These are phyloP conservation scores for Penicillium sp. DNA, from an alignment of 2,329 filamentous ascomycete species.

Conservation along the genomic window DNA sequence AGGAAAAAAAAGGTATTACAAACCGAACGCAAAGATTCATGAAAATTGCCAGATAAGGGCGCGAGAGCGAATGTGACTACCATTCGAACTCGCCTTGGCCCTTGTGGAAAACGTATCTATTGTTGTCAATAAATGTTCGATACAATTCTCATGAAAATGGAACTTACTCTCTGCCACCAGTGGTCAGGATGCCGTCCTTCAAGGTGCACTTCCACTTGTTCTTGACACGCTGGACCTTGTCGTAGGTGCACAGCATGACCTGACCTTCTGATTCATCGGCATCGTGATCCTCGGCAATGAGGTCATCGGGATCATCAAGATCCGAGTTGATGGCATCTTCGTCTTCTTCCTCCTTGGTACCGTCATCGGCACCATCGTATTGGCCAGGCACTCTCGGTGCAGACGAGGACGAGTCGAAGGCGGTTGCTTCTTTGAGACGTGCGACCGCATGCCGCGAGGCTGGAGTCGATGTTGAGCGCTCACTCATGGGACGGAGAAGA, in stretches of 20 bases:
- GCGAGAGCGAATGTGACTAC: conserved; percentile 51
- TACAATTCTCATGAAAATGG: neutral
- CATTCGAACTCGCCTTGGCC: conserved; percentile 97
- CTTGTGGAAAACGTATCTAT: conserved; percentile 91
- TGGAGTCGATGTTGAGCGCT: conserved; percentile 35
- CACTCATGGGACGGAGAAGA: conserved; percentile 43
- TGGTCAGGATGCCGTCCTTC: conserved; percentile 92
- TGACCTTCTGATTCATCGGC: conserved; percentile 80
- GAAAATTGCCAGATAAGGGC: conserved; percentile 2
- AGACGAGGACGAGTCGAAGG: conserved; percentile 5
- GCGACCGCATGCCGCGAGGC: conserved; percentile 39
- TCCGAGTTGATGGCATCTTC: conserved; percentile 99
- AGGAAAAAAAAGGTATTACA: conserved; percentile 18
- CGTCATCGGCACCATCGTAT: conserved; percentile 57
- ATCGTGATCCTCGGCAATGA: conserved; percentile 77
- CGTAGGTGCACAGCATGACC: conserved; percentile 98
- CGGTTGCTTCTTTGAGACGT: conserved; percentile 4
- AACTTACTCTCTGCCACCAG: conserved; percentile 81
- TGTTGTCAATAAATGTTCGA: conserved; percentile 24
- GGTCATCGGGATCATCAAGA: conserved; percentile 90
- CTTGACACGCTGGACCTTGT: conserved; percentile 98
- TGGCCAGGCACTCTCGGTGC: conserved; percentile 40
- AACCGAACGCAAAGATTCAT: conserved; percentile 10
- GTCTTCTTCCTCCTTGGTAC: conserved; percentile 63
- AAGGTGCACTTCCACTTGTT: conserved; percentile 99